Percentiles rank a stretch among this genome's conserved stretches.
phyloP scores from a whole-genome alignment of 345 rosid species.

The Eucalyptus tenuipes region DNA sequence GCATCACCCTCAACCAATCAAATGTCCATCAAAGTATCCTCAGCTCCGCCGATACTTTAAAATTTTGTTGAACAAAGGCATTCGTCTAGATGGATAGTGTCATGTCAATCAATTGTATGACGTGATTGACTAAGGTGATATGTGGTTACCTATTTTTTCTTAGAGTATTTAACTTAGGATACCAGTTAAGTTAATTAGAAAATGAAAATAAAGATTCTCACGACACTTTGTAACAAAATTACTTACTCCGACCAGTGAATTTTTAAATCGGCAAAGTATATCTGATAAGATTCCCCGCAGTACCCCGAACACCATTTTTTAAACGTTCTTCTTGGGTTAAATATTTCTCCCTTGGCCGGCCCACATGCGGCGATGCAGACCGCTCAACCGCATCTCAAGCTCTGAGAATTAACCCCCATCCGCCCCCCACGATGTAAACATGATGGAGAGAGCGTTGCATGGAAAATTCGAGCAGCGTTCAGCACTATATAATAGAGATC shows the following conservation, averaged over 20 bases:
- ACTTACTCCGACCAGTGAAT: background rate
- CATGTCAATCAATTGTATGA: background rate
- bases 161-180: background rate
- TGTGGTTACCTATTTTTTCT: background rate
- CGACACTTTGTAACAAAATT: background rate
- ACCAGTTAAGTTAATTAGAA: background rate
- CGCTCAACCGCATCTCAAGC: background rate
- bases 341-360: background rate
- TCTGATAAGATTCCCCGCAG: background rate
- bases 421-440: background rate
- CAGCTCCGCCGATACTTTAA: accelerated
- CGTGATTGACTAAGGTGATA: background rate
- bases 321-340: background rate
- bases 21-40: background rate
- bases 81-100: background rate
- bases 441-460: background rate
- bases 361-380: background rate
- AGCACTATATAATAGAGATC: accelerated
- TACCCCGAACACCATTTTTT: background rate
- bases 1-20: background rate
- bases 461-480: background rate
- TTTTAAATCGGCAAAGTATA: background rate
- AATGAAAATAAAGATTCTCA: background rate
- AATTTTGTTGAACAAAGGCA: accelerated
- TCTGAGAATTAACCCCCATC: background rate